Evolutionary conservation across 2,329 filamentous ascomycete species (phyloP).

Genomic region (Sporothrix brunneoviolacea): DNA sequence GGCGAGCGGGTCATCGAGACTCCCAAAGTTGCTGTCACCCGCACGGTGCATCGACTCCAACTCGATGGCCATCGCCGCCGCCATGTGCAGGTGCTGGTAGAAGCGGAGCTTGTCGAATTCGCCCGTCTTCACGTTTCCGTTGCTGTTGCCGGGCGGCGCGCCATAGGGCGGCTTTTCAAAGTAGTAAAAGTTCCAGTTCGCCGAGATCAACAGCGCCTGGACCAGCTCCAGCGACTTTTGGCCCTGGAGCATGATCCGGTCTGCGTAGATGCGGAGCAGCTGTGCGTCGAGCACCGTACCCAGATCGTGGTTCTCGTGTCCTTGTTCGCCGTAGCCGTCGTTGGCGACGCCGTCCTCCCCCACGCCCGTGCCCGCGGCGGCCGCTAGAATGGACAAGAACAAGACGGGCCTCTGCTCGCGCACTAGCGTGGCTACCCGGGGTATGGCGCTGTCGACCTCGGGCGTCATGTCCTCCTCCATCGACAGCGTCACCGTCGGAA

Average conservation of each 20-base stretch:
- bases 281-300: constrained; percentile 5
- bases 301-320: not conserved
- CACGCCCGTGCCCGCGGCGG: constrained; percentile 7
- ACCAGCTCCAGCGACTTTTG: constrained; percentile 15
- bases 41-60: not conserved
- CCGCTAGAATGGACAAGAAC: constrained; percentile 13
- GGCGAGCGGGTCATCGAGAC: not conserved
- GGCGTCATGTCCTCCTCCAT: not conserved
- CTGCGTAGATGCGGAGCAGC: constrained; percentile 9
- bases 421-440: constrained; percentile 1
- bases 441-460: not conserved
- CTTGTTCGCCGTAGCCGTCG: not conserved
- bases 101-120: constrained; percentile 11
- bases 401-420: constrained; percentile 10
- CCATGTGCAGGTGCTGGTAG: constrained; percentile 13
- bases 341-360: not conserved
- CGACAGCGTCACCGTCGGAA: constrained; percentile 8
- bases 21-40: not conserved
- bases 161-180: not conserved
- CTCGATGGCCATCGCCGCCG: constrained; percentile 12
- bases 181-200: constrained; percentile 15
- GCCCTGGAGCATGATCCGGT: constrained; percentile 11
- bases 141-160: not conserved
- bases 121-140: not conserved
- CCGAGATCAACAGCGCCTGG: constrained; percentile 16